A percentile compares a stretch with the other conserved stretches of the same genome.
These are phyloP conservation scores for Penicillium pancosmium DNA, from an alignment of 495 filamentous ascomycete species.

Conservation along the genomic window DNA sequence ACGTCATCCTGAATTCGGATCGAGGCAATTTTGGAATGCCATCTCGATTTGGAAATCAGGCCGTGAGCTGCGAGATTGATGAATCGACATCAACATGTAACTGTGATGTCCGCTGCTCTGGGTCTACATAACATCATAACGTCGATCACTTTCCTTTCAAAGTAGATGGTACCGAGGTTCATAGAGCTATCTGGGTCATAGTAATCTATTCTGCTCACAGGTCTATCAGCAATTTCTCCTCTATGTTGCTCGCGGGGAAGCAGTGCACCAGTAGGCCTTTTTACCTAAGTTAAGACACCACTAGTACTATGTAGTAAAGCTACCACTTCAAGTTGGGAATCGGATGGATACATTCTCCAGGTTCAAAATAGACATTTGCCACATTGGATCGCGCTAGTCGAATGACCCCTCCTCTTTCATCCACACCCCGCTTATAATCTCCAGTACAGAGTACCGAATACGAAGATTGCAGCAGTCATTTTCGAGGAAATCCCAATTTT, in stretches of 20 bases:
- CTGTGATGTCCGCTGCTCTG: background rate
- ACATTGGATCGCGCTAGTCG: constrained; percentile 1
- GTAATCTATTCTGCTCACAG: background rate
- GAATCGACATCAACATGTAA: no score
- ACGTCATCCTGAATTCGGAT: no score
- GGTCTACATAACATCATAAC: background rate
- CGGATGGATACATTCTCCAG: background rate
- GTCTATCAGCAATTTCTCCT: background rate
- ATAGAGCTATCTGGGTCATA: background rate
- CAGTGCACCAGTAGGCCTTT: no score
- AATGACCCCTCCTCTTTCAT: constrained; percentile 1
- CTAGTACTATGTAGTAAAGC: background rate
- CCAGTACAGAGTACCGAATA: background rate
- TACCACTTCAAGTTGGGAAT: background rate
- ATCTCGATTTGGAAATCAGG: background rate
- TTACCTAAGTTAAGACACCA: background rate
- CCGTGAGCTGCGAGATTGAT: background rate
- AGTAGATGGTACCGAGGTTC: background rate
- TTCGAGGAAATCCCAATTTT: background rate
- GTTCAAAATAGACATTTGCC: constrained; percentile 1
- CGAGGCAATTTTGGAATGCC: no score
- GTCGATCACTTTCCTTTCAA: background rate
- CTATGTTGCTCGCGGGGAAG: no score
- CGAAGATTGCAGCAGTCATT: background rate
- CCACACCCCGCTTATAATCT: background rate